Evolutionary conservation across 257 asterid species (phyloP).

Genomic region (Plectranthus barbatus): DNA sequence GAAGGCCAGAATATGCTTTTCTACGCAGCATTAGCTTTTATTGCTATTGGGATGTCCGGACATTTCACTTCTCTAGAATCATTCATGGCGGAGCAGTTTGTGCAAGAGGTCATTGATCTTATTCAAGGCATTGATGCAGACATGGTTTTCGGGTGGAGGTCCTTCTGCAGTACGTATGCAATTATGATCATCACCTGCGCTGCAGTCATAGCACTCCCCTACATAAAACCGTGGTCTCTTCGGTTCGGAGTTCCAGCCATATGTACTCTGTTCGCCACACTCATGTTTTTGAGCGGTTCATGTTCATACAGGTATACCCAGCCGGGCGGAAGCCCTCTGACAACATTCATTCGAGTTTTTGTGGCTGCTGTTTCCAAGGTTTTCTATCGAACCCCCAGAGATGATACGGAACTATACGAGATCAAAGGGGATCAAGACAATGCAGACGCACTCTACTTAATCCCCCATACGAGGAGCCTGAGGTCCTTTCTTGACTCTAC

Average conservation of each 20-base stretch:
- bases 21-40: conserved; percentile 20
- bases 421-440: too few species aligned
- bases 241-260: conserved; percentile 39
- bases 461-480: conserved; percentile 22
- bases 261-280: conserved; percentile 21
- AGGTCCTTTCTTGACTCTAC: conserved; percentile 3
- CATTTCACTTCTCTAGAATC: conserved; percentile 15
- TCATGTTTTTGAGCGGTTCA: conserved; percentile 29
- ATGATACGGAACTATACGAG: conserved; percentile 16
- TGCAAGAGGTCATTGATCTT: too few species aligned
- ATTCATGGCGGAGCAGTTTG: conserved; percentile 23
- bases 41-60: conserved; percentile 33
- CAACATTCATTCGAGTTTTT: conserved; percentile 19
- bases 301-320: conserved; percentile 11
- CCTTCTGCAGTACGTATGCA: not conserved
- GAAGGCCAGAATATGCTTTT: conserved; percentile 17
- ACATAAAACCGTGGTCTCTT: conserved; percentile 28
- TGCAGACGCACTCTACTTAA: not conserved
- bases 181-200: conserved; percentile 10
- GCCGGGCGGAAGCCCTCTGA: conserved; percentile 32
- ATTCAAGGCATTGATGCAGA: too few species aligned
- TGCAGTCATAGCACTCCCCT: conserved; percentile 24
- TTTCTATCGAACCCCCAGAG: conserved; percentile 2
- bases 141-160: not conserved
- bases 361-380: conserved; percentile 24